Conservation (phyloP, 2,329 filamentous ascomycete species). For the Ploettnerulaceae sp. region DNA sequence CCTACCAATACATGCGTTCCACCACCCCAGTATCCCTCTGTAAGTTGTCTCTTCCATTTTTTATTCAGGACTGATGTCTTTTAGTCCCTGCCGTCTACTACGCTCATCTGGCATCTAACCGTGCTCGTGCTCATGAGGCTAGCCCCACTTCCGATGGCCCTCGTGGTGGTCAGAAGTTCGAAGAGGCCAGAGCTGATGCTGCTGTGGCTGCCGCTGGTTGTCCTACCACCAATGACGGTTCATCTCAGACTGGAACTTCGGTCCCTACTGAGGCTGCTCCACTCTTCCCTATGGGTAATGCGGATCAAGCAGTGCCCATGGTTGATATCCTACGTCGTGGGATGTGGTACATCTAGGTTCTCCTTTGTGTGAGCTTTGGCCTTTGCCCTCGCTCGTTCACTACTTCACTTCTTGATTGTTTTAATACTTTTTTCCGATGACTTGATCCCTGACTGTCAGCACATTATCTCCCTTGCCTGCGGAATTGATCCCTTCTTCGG, state of each 20-base stretch:
- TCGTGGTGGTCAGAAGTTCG: conserved; percentile 40
- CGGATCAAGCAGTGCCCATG: conserved; percentile 12
- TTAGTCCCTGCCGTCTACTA: conserved; percentile 83
- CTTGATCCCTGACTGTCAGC: conserved; percentile 17
- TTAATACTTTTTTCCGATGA: conserved; percentile 18
- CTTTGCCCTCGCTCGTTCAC: conserved; percentile 17
- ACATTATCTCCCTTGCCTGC: conserved; percentile 6
- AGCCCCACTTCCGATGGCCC: conserved; percentile 42
- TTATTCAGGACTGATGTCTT: not conserved
- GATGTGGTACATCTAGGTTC: conserved; percentile 35
- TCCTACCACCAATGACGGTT: conserved; percentile 7
- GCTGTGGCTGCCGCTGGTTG: conserved; percentile 1
- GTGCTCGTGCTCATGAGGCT: conserved; percentile 70
- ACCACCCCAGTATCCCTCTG: conserved; percentile 77
- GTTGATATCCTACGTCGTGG: conserved; percentile 25
- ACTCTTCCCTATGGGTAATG: conserved; percentile 28
- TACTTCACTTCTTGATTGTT: conserved; percentile 21
- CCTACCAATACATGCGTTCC: conserved; percentile 86
- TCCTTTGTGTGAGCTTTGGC: conserved; percentile 10
- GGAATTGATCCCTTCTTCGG: not conserved
- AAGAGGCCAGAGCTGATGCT: conserved; percentile 21
- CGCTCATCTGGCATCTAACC: conserved; percentile 80
- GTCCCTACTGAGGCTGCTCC: conserved; percentile 19
- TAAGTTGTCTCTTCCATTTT: conserved; percentile 19
- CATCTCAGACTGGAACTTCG: conserved; percentile 24